A percentile compares a stretch with the other conserved stretches of the same genome.
Conservation (phyloP, 805 yeast species). For the Candida sonorensis region DNA sequence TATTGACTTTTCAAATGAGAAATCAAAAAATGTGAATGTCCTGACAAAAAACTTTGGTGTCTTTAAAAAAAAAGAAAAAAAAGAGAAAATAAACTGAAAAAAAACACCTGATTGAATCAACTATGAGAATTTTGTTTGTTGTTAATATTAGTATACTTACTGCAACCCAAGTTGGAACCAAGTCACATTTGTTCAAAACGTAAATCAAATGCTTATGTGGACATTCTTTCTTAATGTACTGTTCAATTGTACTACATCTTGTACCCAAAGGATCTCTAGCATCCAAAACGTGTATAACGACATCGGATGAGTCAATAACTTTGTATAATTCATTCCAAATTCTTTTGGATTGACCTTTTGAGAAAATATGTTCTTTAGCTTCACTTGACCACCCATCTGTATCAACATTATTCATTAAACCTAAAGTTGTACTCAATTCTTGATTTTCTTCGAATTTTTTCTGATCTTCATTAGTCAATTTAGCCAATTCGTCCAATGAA, state of each 20-base stretch:
- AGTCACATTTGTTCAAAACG: constrained; percentile 94
- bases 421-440: constrained; percentile 68
- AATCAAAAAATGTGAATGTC: constrained; percentile 36
- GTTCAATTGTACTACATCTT: constrained; percentile 88
- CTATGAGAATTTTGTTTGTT: no score
- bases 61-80: constrained; percentile 8
- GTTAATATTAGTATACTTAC: no score
- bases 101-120: no score
- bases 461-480: constrained; percentile 48
- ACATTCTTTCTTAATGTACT: constrained; percentile 86
- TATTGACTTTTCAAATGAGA: constrained; percentile 8
- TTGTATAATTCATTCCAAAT: constrained; percentile 97
- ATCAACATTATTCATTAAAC: constrained; percentile 67
- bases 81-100: constrained; percentile 5
- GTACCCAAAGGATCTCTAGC: constrained; percentile 98
- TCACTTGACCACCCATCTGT: constrained; percentile 83
- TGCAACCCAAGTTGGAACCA: constrained; percentile 99
- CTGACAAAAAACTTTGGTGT: constrained; percentile 87
- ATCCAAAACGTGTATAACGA: constrained; percentile 91
- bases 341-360: constrained; percentile 96
- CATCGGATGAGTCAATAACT: constrained; percentile 96
- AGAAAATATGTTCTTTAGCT: constrained; percentile 92
- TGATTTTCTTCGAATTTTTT: constrained; percentile 64
- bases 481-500: constrained; percentile 75
- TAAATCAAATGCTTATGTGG: constrained; percentile 94